Percentiles rank a stretch among this genome's conserved stretches.
These are phyloP conservation scores for Verticillium tricorpus DNA, from an alignment of 2,329 filamentous ascomycete genomes.

Conservation along the genomic window DNA sequence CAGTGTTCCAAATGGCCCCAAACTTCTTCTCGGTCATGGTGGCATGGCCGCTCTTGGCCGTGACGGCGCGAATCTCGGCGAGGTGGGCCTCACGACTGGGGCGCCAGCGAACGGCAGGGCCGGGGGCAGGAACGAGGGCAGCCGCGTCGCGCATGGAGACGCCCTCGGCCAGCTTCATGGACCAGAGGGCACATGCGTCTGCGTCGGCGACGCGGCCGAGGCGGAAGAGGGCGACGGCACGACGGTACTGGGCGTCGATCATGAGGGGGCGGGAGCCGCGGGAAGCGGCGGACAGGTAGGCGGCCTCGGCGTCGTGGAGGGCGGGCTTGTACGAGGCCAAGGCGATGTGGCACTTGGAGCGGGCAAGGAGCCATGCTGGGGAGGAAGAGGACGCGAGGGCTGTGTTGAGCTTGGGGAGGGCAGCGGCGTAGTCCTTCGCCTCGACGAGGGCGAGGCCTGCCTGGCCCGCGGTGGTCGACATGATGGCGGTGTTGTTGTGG, in stretches of 20 bases:
- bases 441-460: slow-evolving; percentile 63
- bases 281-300: slow-evolving; percentile 55
- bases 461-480: slow-evolving; percentile 49
- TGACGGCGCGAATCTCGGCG: slow-evolving; percentile 24
- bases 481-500: slow-evolving; percentile 19
- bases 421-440: slow-evolving; percentile 58
- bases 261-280: slow-evolving; percentile 74
- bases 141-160: slow-evolving; percentile 28
- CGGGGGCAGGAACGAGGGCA: slow-evolving; percentile 29
- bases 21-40: slow-evolving; percentile 14
- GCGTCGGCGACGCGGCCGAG: slow-evolving; percentile 72
- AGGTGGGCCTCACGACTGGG: slow-evolving; percentile 34
- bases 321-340: slow-evolving; percentile 57
- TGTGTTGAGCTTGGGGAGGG: slow-evolving; percentile 62
- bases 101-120: slow-evolving; percentile 42
- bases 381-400: slow-evolving; percentile 64
- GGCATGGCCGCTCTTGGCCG: slow-evolving; percentile 14
- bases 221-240: slow-evolving; percentile 69
- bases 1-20: slow-evolving; percentile 30
- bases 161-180: slow-evolving; percentile 36
- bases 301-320: slow-evolving; percentile 65
- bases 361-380: slow-evolving; percentile 75
- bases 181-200: slow-evolving; percentile 62
- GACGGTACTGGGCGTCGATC: slow-evolving; percentile 74
- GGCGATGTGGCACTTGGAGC: slow-evolving; percentile 73